Base-by-base conservation (phyloP, 2,329 filamentous ascomycete species). In the Xylariaceae sp. region DNA sequence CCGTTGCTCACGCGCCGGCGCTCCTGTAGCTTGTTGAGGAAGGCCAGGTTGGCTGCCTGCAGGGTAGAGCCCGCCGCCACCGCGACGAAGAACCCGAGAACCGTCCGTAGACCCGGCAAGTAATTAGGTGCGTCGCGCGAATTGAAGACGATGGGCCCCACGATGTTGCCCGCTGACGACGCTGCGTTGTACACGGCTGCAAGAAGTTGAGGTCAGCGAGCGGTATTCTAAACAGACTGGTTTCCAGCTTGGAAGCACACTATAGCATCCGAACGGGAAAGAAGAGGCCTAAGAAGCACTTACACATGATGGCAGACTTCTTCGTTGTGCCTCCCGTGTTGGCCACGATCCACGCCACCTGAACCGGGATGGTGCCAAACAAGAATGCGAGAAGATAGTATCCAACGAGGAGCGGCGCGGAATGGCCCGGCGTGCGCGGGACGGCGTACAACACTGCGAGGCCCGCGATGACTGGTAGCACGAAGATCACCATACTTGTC, bases 271-370 rank as follows among this genome's bases (percentile, higher is more conserved):
- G 24, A 27, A 27, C 16, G 21, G 15, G 16, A 32, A 32, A 29
- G 29, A n/a, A n/a, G n/a, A n/a, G n/a, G n/a, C n/a, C n/a, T n/a
- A n/a, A 24, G 18, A 27, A 27, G n/a, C 11, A 48, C 55, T 47
- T 53, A 60, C 57, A 82, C 77, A 87, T 84, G 32, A 84, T 77
- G 42, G 82, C 76, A 0, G 83, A 84, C 64, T 86, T 86, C 70
- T 89, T 88, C 2, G 85, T 88, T 13, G 80, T 82, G 6, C 86
- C 87, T 0, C 77, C 86, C 0, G 84, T 88, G 67, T 89, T 89
- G 6, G 81, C 83, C 5, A 88, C 78, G 52, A 88, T 84, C 86
- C 86, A 90, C 0, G 82, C 79, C 0, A 88, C 81, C 21, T 87
- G 81, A 8, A 89, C 73, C 0, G 85, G 85, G 61, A 86, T 87